phyloP scores from a whole-genome alignment of 371 early-diverging fungal genomes.

The Apophysomyces ossiformis region DNA sequence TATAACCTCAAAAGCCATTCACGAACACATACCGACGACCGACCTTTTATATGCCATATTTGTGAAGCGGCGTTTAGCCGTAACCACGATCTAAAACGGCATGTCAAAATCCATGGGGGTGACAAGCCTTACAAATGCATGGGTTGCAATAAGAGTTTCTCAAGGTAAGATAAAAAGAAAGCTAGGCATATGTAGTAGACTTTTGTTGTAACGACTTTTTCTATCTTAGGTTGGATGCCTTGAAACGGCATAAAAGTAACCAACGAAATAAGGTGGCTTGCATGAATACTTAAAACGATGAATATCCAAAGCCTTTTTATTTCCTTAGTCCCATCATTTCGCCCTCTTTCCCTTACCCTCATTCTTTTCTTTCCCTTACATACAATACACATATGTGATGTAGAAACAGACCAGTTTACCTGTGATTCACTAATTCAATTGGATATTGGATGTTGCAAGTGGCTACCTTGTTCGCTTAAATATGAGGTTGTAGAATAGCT shows the following conservation, averaged over 20 bases:
- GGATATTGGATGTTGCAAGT: too few relatives aligned
- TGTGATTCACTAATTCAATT: neutral
- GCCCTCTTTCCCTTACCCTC: neutral
- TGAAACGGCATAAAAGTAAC: slow-evolving; percentile 56
- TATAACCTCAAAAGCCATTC: slow-evolving; percentile 85
- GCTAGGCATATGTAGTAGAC: too few relatives aligned
- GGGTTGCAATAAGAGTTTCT: slow-evolving; percentile 84
- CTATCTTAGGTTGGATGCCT: slow-evolving; percentile 49
- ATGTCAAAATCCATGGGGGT: slow-evolving; percentile 86
- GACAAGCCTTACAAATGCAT: slow-evolving; percentile 82
- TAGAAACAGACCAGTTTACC: neutral
- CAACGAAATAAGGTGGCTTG: slow-evolving; percentile 50
- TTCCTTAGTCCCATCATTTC: neutral
- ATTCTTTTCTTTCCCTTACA: neutral
- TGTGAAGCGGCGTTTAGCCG: slow-evolving; percentile 82
- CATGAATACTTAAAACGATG: slow-evolving; percentile 20
- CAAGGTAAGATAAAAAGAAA: slow-evolving; percentile 34
- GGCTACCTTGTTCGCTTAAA: too few relatives aligned
- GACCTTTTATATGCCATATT: slow-evolving; percentile 77
- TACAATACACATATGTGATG: neutral
- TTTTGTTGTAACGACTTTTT: neutral
- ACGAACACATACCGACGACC: slow-evolving; percentile 78
- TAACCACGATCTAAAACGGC: slow-evolving; percentile 88
- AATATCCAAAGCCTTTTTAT: neutral
- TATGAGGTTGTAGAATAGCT: too few relatives aligned